Base-by-base conservation (phyloP, 2,329 filamentous ascomycete species). In the Fusarium keratoplasticum region DNA sequence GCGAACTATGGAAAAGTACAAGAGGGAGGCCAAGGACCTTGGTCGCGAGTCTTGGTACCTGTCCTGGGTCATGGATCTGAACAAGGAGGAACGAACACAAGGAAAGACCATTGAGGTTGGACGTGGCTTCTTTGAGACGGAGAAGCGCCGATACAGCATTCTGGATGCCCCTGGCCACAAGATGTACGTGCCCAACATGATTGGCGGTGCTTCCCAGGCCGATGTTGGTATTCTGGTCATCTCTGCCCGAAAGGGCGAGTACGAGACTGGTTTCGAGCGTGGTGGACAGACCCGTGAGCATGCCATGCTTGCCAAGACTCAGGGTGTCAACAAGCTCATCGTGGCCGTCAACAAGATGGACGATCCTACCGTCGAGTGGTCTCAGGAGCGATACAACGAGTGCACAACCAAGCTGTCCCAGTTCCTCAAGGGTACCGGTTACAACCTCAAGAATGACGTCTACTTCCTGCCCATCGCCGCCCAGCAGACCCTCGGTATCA, bases 301-400 rank as follows among this genome's bases (percentile, higher is more conserved):
- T 84, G 96, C 97, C 66, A 95, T 99, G 88, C 89, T 99, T 81
- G 97, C 97, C 77, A 98, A 98, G 86, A 99, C 97, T 1, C 96
- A 98, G 82, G 96, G 96, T 84, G 96, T 99, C 69, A 97, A 97
- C 89, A 98, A 98, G 86, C 89, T 99, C 65, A 88, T 98, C 54
- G 92, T 99, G 33, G 96, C 90, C 62, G 95, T 98, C 82, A 99
- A 99, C 90, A 99, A 99, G 89, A 99, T 99, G 97, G 96, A 99
- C 81, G 96, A 99, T 82, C 88, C 93, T 13, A 99, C 96, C 4
- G 97, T 99, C 61, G 91, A 98, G 80, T 99, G 97, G 97, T 96
- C 94, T 64, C 91, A 98, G 78, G 94, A 94, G 44, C 92, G 96
- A 66, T 99, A 95, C 87, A 92, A 94, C 80, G 96, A 99, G 85